Evolutionary conservation across 169 alveolate genomes (phyloP).

Genomic region (Plasmodium ovale): DNA sequence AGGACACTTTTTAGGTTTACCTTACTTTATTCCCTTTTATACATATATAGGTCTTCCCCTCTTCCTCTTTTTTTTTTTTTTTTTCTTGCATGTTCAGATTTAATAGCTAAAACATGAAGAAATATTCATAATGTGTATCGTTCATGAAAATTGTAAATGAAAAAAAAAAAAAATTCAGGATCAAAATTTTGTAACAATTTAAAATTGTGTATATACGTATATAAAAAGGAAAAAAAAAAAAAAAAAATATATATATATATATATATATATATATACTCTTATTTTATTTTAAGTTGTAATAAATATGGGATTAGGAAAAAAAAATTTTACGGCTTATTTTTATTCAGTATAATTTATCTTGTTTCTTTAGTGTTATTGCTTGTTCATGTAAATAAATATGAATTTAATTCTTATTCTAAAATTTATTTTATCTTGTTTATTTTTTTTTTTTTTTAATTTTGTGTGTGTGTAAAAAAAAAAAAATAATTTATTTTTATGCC

Average conservation of each 20-base stretch:
- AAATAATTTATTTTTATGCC: not conserved
- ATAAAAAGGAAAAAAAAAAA: too few relatives aligned
- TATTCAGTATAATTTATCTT: not conserved
- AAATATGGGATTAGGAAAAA: not conserved
- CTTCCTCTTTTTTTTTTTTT: constrained; percentile 19
- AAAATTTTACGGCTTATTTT: not conserved
- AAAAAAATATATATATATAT: not conserved
- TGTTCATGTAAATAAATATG: constrained; percentile 17
- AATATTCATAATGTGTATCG: constrained; percentile 4
- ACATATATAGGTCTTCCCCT: constrained; percentile 24
- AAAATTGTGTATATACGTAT: constrained; percentile 8
- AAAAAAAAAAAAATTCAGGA: not conserved
- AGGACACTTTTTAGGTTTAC: constrained; percentile 16
- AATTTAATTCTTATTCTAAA: constrained; percentile 12
- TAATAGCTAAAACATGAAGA: constrained; percentile 24
- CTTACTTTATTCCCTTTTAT: constrained; percentile 20
- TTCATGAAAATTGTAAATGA: not conserved
- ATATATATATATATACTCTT: not conserved
- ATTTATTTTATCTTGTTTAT: constrained; percentile 7
- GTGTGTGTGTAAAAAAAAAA: constrained; percentile 6
- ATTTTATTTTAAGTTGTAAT: not conserved
- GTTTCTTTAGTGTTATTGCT: constrained; percentile 25
- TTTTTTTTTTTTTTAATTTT: not conserved
- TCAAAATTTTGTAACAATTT: constrained; percentile 1
- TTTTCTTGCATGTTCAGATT: constrained; percentile 23